These are phyloP conservation scores for Aspergillus hortae DNA, from an alignment of 2,329 filamentous ascomycete genomes.

Conservation along the genomic window DNA sequence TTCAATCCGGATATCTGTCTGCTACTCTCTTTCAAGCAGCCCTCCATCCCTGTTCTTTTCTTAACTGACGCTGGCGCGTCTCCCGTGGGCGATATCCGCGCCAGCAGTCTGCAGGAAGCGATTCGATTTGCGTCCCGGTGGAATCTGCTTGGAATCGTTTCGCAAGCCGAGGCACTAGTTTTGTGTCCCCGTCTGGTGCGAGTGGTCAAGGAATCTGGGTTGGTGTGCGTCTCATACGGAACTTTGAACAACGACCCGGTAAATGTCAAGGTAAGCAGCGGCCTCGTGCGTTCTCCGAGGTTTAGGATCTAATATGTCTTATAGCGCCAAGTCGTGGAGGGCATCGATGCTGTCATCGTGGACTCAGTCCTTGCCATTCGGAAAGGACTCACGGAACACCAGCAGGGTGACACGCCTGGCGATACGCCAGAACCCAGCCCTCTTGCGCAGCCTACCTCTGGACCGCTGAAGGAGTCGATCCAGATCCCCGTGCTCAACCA, in stretches of 20 bases:
- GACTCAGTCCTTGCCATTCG: conserved; percentile 91
- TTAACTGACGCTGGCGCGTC: conserved; percentile 83
- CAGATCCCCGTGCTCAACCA: conserved; percentile 26
- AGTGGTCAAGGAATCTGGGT: conserved; percentile 88
- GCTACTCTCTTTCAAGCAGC: conserved; percentile 92
- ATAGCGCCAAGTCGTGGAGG: conserved; percentile 84
- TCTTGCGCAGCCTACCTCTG: conserved; percentile 18
- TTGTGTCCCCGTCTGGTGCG: conserved; percentile 83
- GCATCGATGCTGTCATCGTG: conserved; percentile 96
- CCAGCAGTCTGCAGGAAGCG: conserved; percentile 88
- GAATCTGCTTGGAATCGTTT: conserved; percentile 91
- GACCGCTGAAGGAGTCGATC: conserved; percentile 17
- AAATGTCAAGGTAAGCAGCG: conserved; percentile 70
- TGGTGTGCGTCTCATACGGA: conserved; percentile 97
- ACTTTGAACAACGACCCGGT: conserved; percentile 79
- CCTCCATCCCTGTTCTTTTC: conserved; percentile 92
- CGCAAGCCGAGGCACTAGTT: conserved; percentile 81
- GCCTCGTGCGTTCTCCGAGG: background rate
- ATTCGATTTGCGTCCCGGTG: conserved; percentile 91
- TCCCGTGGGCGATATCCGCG: conserved; percentile 81
- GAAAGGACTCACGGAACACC: conserved; percentile 68
- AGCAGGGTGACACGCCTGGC: conserved; percentile 21
- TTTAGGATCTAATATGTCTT: conserved; percentile 5
- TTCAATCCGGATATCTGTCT: conserved; percentile 98
- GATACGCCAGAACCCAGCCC: conserved; percentile 23